Evolutionary conservation across 2,329 filamentous ascomycete species (phyloP).

Genomic region (Fusarium nodosum): DNA sequence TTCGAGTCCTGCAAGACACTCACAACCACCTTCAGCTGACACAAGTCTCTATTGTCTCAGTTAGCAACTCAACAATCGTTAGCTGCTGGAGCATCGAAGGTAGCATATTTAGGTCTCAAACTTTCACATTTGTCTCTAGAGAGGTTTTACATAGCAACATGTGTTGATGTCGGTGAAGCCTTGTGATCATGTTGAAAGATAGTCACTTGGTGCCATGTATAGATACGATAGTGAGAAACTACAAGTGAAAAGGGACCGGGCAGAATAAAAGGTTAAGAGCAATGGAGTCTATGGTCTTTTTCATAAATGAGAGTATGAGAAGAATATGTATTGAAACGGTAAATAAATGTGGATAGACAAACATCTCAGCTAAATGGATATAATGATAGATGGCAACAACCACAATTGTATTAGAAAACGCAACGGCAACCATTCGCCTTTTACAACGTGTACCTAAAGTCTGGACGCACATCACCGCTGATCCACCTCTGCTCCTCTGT

Average conservation of each 20-base stretch:
- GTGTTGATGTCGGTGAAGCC: background rate
- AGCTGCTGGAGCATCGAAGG: accelerated
- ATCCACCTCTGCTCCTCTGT: constrained; percentile 66
- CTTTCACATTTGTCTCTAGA: background rate
- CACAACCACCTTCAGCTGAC: background rate
- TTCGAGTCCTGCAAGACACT: background rate
- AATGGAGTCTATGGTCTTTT: background rate
- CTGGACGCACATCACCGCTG: constrained; percentile 66
- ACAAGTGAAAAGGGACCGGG: background rate
- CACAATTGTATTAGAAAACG: accelerated
- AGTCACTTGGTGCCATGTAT: no score
- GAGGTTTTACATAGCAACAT: background rate
- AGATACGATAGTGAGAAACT: background rate
- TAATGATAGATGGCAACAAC: background rate
- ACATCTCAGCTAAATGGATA: background rate
- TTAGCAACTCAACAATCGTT: accelerated
- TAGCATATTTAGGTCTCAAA: background rate
- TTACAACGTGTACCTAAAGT: constrained; percentile 54
- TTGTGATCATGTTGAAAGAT: background rate
- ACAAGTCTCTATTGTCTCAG: background rate
- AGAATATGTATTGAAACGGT: background rate
- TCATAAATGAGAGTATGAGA: background rate
- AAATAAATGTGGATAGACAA: background rate
- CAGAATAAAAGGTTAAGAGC: accelerated
- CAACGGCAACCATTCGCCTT: accelerated